Conservation (phyloP, 441 rosid species). For the Adansonia grandidieri region DNA sequence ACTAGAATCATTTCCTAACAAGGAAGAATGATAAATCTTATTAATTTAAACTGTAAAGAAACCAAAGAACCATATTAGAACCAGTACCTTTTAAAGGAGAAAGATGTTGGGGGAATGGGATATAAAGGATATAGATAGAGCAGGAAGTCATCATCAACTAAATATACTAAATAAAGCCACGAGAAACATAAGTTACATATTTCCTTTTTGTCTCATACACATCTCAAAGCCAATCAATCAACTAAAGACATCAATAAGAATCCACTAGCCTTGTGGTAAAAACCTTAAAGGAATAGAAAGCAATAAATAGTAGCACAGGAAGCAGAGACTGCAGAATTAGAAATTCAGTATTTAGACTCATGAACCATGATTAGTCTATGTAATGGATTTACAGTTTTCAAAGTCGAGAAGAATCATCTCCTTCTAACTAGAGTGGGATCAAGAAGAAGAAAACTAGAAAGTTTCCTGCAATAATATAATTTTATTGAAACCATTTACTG, state of each 20-base stretch:
- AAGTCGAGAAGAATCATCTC: not conserved
- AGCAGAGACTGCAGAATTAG: not conserved
- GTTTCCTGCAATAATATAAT: not conserved
- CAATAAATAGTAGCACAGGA: not conserved
- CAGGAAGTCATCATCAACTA: not conserved
- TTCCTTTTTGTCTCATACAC: not conserved
- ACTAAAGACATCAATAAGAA: conserved; percentile 1
- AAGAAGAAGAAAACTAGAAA: not conserved
- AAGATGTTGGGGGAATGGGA: not conserved
- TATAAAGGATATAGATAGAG: not conserved
- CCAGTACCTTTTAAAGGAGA: not conserved
- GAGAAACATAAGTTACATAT: not conserved
- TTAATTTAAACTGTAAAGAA: conserved; percentile 1
- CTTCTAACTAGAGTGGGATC: not conserved
- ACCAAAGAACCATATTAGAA: not conserved
- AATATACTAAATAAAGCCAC: not conserved
- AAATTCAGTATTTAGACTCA: conserved; percentile 5
- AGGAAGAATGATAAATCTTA: conserved; percentile 7
- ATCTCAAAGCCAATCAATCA: conserved; percentile 7
- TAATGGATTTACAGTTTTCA: not conserved
- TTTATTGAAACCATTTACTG: not conserved
- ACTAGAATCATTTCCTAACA: conserved; percentile 81
- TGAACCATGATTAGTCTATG: not conserved
- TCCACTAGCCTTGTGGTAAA: conserved; percentile 3
- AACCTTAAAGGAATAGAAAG: not conserved